These are phyloP conservation scores for Linnemannia hyalina DNA, from an alignment of 192 early-diverging fungal genomes.

Conservation along the genomic window DNA sequence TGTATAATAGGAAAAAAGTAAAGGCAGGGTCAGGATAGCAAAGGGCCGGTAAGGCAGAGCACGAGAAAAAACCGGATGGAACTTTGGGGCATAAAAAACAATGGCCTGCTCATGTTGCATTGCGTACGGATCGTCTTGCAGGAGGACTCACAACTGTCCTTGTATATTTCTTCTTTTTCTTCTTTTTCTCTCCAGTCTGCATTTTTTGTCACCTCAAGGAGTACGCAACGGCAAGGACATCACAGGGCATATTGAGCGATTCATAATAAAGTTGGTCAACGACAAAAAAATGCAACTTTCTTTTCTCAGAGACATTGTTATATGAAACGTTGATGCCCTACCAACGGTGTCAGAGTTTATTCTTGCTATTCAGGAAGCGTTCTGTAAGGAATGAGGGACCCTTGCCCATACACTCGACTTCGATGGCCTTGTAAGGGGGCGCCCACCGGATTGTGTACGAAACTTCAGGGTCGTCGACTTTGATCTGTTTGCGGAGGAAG, in stretches of 20 bases:
- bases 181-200: not conserved
- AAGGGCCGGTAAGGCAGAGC: not conserved
- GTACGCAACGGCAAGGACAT: not conserved
- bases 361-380: constrained; percentile 50
- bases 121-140: not conserved
- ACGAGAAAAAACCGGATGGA: not conserved
- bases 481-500: constrained; percentile 57
- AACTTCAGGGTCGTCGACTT: constrained; percentile 58
- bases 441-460: constrained; percentile 62
- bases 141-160: not conserved
- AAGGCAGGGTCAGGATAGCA: not conserved
- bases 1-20: not conserved
- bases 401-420: constrained; percentile 38
- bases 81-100: not conserved
- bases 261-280: constrained; percentile 5
- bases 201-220: not conserved
- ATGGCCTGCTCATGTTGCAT: not conserved
- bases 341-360: not conserved
- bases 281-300: not conserved
- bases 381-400: constrained; percentile 58
- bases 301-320: not conserved
- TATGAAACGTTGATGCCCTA: too few species aligned
- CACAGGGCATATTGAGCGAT: not conserved
- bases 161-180: constrained; percentile 4
- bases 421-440: constrained; percentile 59